These are phyloP conservation scores for Carex myosuroides DNA, from an alignment of 176 grass and related monocot genomes.

Conservation along the genomic window DNA sequence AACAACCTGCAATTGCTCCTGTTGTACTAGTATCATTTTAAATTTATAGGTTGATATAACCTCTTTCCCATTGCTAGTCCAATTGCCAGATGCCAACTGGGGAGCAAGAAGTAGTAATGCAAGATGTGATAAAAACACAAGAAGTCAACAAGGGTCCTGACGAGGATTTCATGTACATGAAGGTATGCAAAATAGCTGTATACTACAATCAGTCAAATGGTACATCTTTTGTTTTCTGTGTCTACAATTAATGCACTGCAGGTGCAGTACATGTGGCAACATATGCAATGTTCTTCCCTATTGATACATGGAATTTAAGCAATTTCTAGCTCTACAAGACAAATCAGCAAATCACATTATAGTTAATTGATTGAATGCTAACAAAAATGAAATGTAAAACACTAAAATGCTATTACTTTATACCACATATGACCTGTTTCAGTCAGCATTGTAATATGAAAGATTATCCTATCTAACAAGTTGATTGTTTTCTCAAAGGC, in stretches of 20 bases:
- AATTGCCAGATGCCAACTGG: conserved; percentile 28
- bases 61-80: conserved; percentile 6
- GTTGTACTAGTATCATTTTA: neutral
- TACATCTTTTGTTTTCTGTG: neutral
- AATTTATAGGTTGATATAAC: neutral
- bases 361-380: neutral
- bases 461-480: neutral
- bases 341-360: neutral
- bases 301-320: neutral
- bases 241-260: neutral
- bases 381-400: neutral
- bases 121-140: conserved; percentile 34
- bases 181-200: conserved; percentile 38
- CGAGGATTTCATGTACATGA: conserved; percentile 77
- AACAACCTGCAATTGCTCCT: conserved; percentile 5
- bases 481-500: conserved; percentile 46
- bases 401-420: neutral
- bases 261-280: neutral
- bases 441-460: neutral
- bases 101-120: conserved; percentile 40
- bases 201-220: neutral
- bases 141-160: conserved; percentile 30
- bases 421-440: conserved; percentile 10
- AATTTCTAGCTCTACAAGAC: neutral
- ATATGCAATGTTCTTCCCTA: neutral